Percentiles rank a stretch among this genome's conserved stretches.
Evolutionary conservation across 2,329 filamentous ascomycete species (phyloP).

Genomic region (Sclerotinia trifoliorum): DNA sequence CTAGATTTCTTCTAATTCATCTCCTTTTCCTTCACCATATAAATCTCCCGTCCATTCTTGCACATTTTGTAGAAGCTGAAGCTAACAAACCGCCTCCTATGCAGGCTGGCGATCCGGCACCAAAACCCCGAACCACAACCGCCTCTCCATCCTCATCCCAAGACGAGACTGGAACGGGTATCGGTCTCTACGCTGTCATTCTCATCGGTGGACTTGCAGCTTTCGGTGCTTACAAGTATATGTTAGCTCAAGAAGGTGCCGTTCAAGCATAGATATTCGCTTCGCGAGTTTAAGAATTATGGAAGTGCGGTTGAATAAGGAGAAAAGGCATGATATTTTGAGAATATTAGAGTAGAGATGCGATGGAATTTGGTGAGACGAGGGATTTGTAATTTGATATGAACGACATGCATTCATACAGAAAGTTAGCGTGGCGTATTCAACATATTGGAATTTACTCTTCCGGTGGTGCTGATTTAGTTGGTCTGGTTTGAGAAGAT

Average conservation of each 20-base stretch:
- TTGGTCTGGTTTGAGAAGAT: not conserved
- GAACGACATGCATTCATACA: not conserved
- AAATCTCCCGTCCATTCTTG: too few relatives aligned
- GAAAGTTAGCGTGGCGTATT: not conserved
- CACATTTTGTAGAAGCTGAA: not conserved
- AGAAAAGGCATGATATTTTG: not conserved
- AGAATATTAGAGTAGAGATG: not conserved
- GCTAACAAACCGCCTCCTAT: not conserved
- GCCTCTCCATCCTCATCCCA: constrained; percentile 46
- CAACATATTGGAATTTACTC: constrained; percentile 1
- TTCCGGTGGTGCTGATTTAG: not conserved
- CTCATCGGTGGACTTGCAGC: constrained; percentile 73
- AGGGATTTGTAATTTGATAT: not conserved
- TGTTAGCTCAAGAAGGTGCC: constrained; percentile 50
- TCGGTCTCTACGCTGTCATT: constrained; percentile 79
- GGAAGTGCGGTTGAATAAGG: not conserved
- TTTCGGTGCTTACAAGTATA: constrained; percentile 82
- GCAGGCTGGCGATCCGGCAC: constrained; percentile 72
- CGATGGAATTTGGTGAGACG: too few relatives aligned
- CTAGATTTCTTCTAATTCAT: constrained; percentile 5
- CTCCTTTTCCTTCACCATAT: not conserved
- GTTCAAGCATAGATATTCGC: constrained; percentile 10
- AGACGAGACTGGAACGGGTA: constrained; percentile 58
- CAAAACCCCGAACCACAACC: constrained; percentile 50
- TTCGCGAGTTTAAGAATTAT: not conserved